Percentiles rank a stretch among this genome's conserved stretches.
Evolutionary conservation across 225 moss, liverwort and hornwort species (phyloP).

Genomic region (Polytrichum commune): DNA sequence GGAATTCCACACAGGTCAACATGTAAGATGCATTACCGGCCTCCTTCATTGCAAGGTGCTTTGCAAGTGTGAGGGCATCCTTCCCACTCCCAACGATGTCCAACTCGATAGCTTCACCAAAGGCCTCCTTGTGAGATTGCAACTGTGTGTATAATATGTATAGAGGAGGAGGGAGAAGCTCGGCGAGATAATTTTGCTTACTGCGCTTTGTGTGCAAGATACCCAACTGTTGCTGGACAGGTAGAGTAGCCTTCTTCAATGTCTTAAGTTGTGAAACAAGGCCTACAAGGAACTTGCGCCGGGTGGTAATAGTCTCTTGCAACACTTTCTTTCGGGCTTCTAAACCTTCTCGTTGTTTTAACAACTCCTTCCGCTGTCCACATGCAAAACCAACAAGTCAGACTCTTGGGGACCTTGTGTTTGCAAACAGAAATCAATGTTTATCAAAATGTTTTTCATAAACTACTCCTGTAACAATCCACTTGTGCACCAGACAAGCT

Average conservation of each 20-base stretch:
- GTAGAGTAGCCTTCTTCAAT: conserved; percentile 93
- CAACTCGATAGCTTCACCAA: conserved; percentile 83
- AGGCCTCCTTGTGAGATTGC: conserved; percentile 86
- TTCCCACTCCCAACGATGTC: conserved; percentile 94
- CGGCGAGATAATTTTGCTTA: conserved; percentile 91
- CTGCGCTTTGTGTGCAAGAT: conserved; percentile 85
- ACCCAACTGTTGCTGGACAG: conserved; percentile 89
- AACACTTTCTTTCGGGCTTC: conserved; percentile 88
- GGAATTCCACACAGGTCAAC: neutral
- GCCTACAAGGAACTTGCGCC: conserved; percentile 78
- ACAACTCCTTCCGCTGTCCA: conserved; percentile 83
- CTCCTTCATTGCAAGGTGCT: conserved; percentile 75
- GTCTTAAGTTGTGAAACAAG: conserved; percentile 86
- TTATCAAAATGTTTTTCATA: too few relatives aligned
- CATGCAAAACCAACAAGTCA: conserved; percentile 4
- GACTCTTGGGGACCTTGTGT: neutral
- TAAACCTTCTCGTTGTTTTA: conserved; percentile 72
- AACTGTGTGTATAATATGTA: conserved; percentile 85
- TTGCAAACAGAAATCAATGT: conserved; percentile 1
- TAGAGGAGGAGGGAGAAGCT: conserved; percentile 84
- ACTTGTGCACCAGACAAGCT: too few relatives aligned
- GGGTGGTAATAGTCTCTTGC: conserved; percentile 70
- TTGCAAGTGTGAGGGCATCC: conserved; percentile 86
- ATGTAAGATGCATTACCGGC: conserved; percentile 51
- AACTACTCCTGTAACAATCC: too few relatives aligned